Percentiles rank a stretch among this genome's conserved stretches.
These are phyloP conservation scores for Datura wrightii DNA, from an alignment of 257 asterid genomes.

Conservation along the genomic window DNA sequence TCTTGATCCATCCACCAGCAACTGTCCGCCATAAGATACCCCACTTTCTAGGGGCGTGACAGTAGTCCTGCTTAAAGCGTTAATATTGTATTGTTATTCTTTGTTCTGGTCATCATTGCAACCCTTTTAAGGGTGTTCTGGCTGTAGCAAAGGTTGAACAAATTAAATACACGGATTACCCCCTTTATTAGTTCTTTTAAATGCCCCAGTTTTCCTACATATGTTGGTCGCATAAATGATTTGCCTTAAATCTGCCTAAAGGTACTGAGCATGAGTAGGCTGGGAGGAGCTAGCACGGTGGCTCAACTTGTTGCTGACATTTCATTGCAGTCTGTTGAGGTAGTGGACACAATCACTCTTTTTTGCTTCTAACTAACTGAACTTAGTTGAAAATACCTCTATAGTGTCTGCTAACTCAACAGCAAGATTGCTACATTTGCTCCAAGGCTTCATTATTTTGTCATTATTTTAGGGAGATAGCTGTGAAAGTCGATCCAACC, in stretches of 20 bases:
- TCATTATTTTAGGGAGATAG: slow-evolving; percentile 51
- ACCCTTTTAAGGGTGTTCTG: neutral
- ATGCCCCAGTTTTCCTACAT: neutral
- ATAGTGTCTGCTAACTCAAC: no score
- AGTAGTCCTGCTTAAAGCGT: neutral
- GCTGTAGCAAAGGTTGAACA: slow-evolving; percentile 23
- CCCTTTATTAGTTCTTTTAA: neutral
- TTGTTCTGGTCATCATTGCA: neutral
- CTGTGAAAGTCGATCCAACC: slow-evolving; percentile 57
- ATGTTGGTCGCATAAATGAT: neutral
- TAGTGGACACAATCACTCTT: slow-evolving; percentile 30
- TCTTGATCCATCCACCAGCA: no score
- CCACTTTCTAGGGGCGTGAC: no score
- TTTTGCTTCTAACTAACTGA: neutral
- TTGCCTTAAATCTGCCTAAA: slow-evolving; percentile 33
- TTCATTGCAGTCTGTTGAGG: slow-evolving; percentile 76
- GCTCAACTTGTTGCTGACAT: slow-evolving; percentile 88
- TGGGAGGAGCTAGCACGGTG: slow-evolving; percentile 89
- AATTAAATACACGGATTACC: neutral
- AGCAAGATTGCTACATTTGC: no score
- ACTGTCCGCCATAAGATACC: no score
- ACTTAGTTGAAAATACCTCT: no score
- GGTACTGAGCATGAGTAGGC: slow-evolving; percentile 93
- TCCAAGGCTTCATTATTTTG: neutral
- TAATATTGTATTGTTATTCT: neutral